These are phyloP conservation scores for Botrytis hyacinthi DNA, from an alignment of 2,329 filamentous ascomycete species.

Conservation along the genomic window DNA sequence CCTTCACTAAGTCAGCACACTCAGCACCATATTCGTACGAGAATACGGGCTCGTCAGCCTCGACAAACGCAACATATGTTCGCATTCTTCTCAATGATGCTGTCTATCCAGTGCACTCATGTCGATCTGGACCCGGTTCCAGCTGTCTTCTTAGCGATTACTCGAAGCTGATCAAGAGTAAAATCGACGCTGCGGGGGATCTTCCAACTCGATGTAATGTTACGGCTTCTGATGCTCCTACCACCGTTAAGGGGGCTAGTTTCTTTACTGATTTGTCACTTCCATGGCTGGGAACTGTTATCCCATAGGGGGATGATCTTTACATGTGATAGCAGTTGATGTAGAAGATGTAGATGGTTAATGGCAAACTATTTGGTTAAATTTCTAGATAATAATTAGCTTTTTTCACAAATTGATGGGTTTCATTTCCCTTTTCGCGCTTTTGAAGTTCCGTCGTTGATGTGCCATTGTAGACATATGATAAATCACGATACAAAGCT, in stretches of 20 bases:
- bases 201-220: slow-evolving; percentile 8
- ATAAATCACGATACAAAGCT: not conserved
- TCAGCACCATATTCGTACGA: not conserved
- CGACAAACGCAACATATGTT: not conserved
- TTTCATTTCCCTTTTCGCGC: no score
- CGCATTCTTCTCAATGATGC: slow-evolving; percentile 12
- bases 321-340: no score
- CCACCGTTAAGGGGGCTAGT: slow-evolving; percentile 7
- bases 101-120: slow-evolving; percentile 1
- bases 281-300: not conserved
- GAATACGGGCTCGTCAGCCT: not conserved
- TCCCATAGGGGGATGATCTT: not conserved
- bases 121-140: not conserved
- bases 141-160: slow-evolving; percentile 14
- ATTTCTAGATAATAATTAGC: not conserved
- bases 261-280: slow-evolving; percentile 9
- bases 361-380: not conserved
- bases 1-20: not conserved
- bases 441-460: not conserved
- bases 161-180: not conserved
- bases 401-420: not conserved
- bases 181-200: not conserved
- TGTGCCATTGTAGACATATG: not conserved
- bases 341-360: not conserved
- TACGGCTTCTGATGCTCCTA: not conserved